These are phyloP conservation scores for Hortiboletus rubellus DNA, from an alignment of 1,284 basidiomycete genomes.

Conservation along the genomic window DNA sequence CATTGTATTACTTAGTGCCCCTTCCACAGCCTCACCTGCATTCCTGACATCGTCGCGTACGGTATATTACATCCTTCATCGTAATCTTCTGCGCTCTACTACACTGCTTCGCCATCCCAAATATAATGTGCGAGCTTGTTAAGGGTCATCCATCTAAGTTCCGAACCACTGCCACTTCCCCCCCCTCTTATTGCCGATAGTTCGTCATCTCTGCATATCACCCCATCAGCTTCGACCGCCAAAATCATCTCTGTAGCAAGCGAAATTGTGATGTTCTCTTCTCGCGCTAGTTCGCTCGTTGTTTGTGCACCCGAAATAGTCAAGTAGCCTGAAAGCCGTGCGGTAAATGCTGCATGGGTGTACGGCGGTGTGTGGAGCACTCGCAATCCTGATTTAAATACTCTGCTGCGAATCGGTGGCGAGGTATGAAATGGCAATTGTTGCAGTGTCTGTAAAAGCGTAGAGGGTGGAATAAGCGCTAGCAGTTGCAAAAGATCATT, in stretches of 20 bases:
- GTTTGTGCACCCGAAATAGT: conserved; percentile 50
- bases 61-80: conserved; percentile 10
- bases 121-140: conserved; percentile 66
- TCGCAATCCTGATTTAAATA: conserved; percentile 69
- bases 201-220: conserved; percentile 75
- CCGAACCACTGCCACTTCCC: conserved; percentile 37
- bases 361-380: conserved; percentile 86
- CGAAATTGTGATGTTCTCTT: conserved; percentile 69
- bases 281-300: conserved; percentile 63
- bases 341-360: conserved; percentile 62
- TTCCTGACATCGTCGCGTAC: conserved; percentile 19
- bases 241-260: conserved; percentile 75
- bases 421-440: conserved; percentile 66
- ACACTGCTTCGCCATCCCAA: conserved; percentile 61
- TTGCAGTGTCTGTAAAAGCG: conserved; percentile 73
- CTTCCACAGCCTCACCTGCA: conserved; percentile 13
- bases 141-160: conserved; percentile 34
- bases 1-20: conserved; percentile 1
- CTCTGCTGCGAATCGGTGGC: conserved; percentile 68
- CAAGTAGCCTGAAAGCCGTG: conserved; percentile 59
- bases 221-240: conserved; percentile 64
- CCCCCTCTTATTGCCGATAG: conserved; percentile 42
- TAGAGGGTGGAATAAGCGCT: conserved; percentile 88
- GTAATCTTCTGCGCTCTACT: conserved; percentile 10
- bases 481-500: conserved; percentile 2